A percentile compares a stretch with the other conserved stretches of the same genome.
Conservation (phyloP, 2,329 filamentous ascomycete genomes). For the Simplicillium sp. region DNA sequence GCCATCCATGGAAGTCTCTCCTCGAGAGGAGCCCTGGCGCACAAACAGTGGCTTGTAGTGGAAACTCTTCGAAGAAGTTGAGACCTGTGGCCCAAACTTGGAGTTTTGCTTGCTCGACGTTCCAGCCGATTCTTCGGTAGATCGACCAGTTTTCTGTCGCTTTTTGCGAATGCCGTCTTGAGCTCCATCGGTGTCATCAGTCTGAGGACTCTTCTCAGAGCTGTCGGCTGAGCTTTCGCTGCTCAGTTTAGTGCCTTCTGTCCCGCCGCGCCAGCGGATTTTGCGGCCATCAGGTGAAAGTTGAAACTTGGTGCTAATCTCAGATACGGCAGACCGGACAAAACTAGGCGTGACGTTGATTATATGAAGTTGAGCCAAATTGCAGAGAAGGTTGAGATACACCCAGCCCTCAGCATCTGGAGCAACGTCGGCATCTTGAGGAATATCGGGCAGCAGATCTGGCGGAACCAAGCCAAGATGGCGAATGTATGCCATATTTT, state of each 20-base stretch:
- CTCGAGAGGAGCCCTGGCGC: slow-evolving; percentile 36
- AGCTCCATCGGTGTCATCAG: slow-evolving; percentile 35
- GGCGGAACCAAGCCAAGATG: slow-evolving; percentile 61
- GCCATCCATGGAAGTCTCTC: slow-evolving; percentile 37
- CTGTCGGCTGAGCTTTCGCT: slow-evolving; percentile 50
- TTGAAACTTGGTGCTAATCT: slow-evolving; percentile 67
- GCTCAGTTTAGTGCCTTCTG: slow-evolving; percentile 53
- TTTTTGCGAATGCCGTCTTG: slow-evolving; percentile 34
- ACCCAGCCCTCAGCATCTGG: slow-evolving; percentile 68
- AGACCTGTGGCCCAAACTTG: slow-evolving; percentile 28
- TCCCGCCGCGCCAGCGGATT: slow-evolving; percentile 68
- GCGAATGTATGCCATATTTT: slow-evolving; percentile 73
- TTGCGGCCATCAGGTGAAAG: slow-evolving; percentile 69
- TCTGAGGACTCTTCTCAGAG: slow-evolving; percentile 36
- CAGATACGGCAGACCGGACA: slow-evolving; percentile 60
- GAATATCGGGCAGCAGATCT: slow-evolving; percentile 35
- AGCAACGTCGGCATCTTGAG: slow-evolving; percentile 29
- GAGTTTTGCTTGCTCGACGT: slow-evolving; percentile 26
- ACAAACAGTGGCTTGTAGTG: slow-evolving; percentile 57
- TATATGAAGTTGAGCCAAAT: slow-evolving; percentile 77
- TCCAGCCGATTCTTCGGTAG: slow-evolving; percentile 21
- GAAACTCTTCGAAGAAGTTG: slow-evolving; percentile 36
- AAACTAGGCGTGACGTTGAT: slow-evolving; percentile 74
- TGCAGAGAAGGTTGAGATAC: slow-evolving; percentile 71
- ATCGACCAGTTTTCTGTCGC: slow-evolving; percentile 30